Evolutionary conservation across 305 asterid genomes (phyloP).

Genomic region (Withania somnifera): DNA sequence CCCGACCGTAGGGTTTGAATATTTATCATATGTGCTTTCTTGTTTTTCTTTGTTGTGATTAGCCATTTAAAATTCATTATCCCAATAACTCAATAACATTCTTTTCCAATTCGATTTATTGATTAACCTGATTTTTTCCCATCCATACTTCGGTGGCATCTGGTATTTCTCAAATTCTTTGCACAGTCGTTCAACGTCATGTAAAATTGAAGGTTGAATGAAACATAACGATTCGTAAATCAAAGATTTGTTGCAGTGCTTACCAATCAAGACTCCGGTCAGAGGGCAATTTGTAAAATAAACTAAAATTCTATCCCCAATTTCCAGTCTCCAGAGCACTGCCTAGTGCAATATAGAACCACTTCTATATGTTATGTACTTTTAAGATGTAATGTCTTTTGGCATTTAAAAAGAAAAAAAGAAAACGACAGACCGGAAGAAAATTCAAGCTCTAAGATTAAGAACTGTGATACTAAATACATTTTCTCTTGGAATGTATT

Average conservation of each 20-base stretch:
- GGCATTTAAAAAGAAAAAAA: not conserved
- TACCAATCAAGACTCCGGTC: not conserved
- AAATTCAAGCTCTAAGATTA: not conserved
- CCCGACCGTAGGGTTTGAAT: too few relatives aligned
- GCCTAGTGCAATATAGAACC: not conserved
- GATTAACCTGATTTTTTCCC: too few relatives aligned
- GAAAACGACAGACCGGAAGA: not conserved
- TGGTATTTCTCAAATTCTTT: too few relatives aligned
- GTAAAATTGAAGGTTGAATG: not conserved
- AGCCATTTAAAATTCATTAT: too few relatives aligned
- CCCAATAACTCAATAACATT: too few relatives aligned
- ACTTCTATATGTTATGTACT: not conserved
- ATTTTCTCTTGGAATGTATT: not conserved
- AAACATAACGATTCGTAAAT: not conserved
- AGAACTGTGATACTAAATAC: not conserved
- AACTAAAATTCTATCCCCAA: too few relatives aligned
- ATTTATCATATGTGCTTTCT: too few relatives aligned
- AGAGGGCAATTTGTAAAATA: not conserved
- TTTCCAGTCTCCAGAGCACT: too few relatives aligned
- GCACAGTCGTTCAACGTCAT: too few relatives aligned
- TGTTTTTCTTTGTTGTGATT: too few relatives aligned
- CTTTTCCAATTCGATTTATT: too few relatives aligned
- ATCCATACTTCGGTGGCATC: too few relatives aligned
- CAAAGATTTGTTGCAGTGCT: not conserved
- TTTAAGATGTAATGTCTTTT: not conserved